phyloP scores from a whole-genome alignment of 768 basidiomycete species.

The Termitomyces sp. region DNA sequence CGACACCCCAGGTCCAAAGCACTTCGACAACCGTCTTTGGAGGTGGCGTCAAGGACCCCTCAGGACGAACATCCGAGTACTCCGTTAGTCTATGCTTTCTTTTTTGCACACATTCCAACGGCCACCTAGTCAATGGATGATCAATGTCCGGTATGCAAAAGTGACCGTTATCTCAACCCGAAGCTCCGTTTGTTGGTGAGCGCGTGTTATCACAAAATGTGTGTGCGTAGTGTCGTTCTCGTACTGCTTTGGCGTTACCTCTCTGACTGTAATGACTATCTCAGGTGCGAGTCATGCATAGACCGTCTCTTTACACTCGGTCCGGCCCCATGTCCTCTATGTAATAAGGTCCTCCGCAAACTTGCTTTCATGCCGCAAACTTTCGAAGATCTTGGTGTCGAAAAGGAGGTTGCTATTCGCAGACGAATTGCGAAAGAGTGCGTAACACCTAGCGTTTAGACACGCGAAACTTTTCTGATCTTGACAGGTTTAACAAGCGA shows the following conservation, averaged over 20 bases:
- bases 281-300: constrained; percentile 97
- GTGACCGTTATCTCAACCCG: constrained; percentile 92
- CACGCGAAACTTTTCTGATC: background rate
- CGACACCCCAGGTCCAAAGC: constrained; percentile 62
- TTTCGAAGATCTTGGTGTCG: constrained; percentile 87
- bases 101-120: background rate
- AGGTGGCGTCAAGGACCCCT: constrained; percentile 82
- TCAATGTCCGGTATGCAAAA: constrained; percentile 95
- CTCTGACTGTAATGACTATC: background rate
- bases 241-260: background rate
- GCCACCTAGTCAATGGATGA: constrained; percentile 74
- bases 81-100: constrained; percentile 45
- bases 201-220: constrained; percentile 99
- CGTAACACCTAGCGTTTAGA: constrained; percentile 15
- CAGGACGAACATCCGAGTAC: constrained; percentile 76
- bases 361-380: constrained; percentile 94
- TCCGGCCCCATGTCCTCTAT: constrained; percentile 94
- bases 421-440: constrained; percentile 88
- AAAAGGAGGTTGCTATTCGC: constrained; percentile 90
- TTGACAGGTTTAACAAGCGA: constrained; percentile 84
- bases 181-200: constrained; percentile 91
- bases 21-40: constrained; percentile 73
- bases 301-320: constrained; percentile 94
- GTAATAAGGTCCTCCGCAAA: constrained; percentile 81
- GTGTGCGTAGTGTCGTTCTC: constrained; percentile 16